Evolutionary conservation across 192 early-diverging fungal species (phyloP), one percentile per base, ranked within the genome.

Genomic region (Funneliformis geosporum): DNA sequence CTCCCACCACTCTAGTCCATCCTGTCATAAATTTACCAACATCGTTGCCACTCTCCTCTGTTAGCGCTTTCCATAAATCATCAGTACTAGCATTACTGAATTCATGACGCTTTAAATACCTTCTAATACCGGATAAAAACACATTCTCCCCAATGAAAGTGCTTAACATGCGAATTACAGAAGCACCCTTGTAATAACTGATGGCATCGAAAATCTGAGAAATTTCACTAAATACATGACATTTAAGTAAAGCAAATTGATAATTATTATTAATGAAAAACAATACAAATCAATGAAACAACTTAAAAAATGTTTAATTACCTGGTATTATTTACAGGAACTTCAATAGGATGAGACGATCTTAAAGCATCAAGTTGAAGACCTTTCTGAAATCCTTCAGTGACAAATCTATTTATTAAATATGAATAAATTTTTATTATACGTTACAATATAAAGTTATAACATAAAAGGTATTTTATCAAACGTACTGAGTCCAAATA

Each of bases 201-300:
- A 98, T 97, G 27, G 94, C 95, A 82, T 99, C 97, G 81, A 99
- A 99, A 79, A 99, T 98, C 83, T 98, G 94, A 80, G 89, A 87
- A 83, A 99, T 95, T 83, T 98, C 94, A 39, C 92, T 86, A n/a
- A 47, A 42, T n/a, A 33, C 5, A 9, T 3, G 40, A 75, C 8
- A 18, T 61, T 28, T 11, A 69, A 9, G 14, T 16, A 42, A 33
- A 11, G 0, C 2, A n/a, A n/a, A n/a, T n/a, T n/a, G n/a, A n/a
- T 9, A 65, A 28, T 1, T 1, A 42, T 69, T 6, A 43, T 42
- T 21, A 69, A 18, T 21, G 21, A 55, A 21, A 55, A 4, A 5
- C 21, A 55, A 55, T 21, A 21, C 9, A 44, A 44, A 44, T 10
- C 8, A 55, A 14, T 55, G 18, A 55, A 5, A 55, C 2, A 47